Evolutionary conservation across 352 stramenopile species (phyloP), one percentile per base, ranked within the genome.

Genomic region (Phytopythium delawarense): DNA sequence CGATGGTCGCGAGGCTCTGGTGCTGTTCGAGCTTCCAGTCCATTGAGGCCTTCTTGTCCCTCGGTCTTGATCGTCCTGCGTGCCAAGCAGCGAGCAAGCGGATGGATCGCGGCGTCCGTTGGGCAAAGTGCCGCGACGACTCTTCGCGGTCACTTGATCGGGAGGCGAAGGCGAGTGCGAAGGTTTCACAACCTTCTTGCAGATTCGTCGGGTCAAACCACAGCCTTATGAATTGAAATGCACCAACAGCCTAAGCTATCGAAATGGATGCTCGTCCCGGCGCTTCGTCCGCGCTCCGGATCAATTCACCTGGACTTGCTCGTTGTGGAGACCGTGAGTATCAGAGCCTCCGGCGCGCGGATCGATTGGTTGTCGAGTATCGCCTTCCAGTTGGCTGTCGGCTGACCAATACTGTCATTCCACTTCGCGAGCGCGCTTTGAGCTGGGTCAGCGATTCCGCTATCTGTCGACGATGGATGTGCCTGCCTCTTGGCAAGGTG

Each of bases 291-390:
- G n/a, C 3, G 46, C n/a, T 32, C 4, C 1, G 46, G 11, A 32
- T 21, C 5, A 7, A 25, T 20, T 44, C 32, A 44, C 32, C 46
- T 44, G 51, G 45, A 57, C 28, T 44, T 45, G 20, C 32, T 45
- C 7, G 7, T 20, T n/a, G 30, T 15, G 4, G 28, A n/a, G 34
- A 35, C n/a, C 11, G 52, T 48, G n/a, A 79, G 66, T n/a, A 68
- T 67, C 16, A 77, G 49, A 1, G 55, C 50, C 45, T 64, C 69
- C 9, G 69, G 72, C 32, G 69, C 56, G 51, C 63, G 63, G 66
- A 79, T 70, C 48, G 61, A 64, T 67, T 79, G 66, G 32, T 23
- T 65, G 9, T 75, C 66, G 9, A 79, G 71, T 2, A 65, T 42
- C 11, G 58, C 59, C 32, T 62, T 76, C 71, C 71, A 79, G 7